Conservation (phyloP, 2,329 filamentous ascomycete species). For the Epichloe elymi region DNA sequence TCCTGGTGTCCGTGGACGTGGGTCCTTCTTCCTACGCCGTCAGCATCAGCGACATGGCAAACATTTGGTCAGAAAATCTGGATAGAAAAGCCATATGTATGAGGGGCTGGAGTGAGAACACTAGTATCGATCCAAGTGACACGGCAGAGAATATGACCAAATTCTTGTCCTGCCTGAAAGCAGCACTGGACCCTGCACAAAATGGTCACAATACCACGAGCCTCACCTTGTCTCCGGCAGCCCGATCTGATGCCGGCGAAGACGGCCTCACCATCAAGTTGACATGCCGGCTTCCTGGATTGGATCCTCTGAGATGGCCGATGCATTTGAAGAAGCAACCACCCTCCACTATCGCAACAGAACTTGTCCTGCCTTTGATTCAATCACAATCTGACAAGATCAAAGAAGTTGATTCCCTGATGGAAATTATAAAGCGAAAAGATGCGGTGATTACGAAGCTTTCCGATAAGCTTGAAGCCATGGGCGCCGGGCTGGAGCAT, state of each 20-base stretch:
- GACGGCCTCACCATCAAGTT: slow-evolving; percentile 38
- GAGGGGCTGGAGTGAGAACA: slow-evolving; percentile 48
- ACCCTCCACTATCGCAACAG: slow-evolving; percentile 28
- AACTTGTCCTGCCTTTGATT: slow-evolving; percentile 39
- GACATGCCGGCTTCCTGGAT: slow-evolving; percentile 48
- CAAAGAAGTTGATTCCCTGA: slow-evolving; percentile 29
- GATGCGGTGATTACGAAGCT: slow-evolving; percentile 37
- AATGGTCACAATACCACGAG: slow-evolving; percentile 30
- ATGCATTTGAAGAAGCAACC: slow-evolving; percentile 39
- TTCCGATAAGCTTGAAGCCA: slow-evolving; percentile 39
- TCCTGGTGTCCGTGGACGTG: slow-evolving; percentile 51
- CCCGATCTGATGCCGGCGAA: slow-evolving; percentile 20
- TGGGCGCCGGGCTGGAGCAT: slow-evolving; percentile 37
- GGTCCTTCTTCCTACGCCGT: slow-evolving; percentile 45
- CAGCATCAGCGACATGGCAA: slow-evolving; percentile 56
- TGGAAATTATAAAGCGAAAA: slow-evolving; percentile 33
- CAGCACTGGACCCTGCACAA: slow-evolving; percentile 34
- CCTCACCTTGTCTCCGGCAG: slow-evolving; percentile 27
- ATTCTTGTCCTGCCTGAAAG: slow-evolving; percentile 50
- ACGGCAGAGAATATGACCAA: slow-evolving; percentile 53
- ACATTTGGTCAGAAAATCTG: slow-evolving; percentile 59
- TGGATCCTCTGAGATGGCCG: slow-evolving; percentile 52
- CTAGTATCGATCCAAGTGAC: slow-evolving; percentile 61
- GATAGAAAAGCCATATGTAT: slow-evolving; percentile 47
- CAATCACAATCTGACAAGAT: slow-evolving; percentile 29